phyloP scores from a whole-genome alignment of 805 yeast genomes.

The Wickerhamomyces chambardii region DNA sequence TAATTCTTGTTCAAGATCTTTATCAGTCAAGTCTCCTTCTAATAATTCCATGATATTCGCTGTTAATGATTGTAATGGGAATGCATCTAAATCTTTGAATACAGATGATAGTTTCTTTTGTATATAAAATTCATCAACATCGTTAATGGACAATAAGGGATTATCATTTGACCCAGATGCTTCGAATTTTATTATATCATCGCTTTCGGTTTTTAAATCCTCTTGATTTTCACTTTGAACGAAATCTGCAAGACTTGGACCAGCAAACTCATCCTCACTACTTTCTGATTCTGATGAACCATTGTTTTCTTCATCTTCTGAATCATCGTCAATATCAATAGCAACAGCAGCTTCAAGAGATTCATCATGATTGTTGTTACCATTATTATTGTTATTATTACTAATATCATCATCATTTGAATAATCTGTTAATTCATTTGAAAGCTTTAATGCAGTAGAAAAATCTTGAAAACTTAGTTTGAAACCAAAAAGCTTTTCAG shows the following conservation, averaged over 20 bases:
- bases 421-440: conserved; percentile 46
- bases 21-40: conserved; percentile 22
- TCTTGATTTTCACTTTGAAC: conserved; percentile 14
- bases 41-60: conserved; percentile 31
- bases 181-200: conserved; percentile 12
- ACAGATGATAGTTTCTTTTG: conserved; percentile 35
- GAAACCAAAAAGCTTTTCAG: conserved; percentile 37
- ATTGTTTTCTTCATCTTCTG: conserved; percentile 22
- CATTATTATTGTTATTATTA: conserved; percentile 17
- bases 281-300: conserved; percentile 16
- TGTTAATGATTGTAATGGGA: conserved; percentile 29
- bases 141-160: conserved; percentile 21
- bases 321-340: conserved; percentile 36
- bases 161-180: conserved; percentile 5
- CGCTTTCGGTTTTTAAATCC: conserved; percentile 12
- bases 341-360: conserved; percentile 28
- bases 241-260: conserved; percentile 18
- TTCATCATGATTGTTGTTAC: conserved; percentile 9
- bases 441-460: conserved; percentile 22
- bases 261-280: conserved; percentile 20
- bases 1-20: conserved; percentile 46
- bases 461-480: conserved; percentile 20
- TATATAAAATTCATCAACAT: conserved; percentile 43
- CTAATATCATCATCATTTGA: conserved; percentile 13
- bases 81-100: conserved; percentile 27